Conservation (phyloP, 371 early-diverging fungal genomes). For the Mucor piriformis region DNA sequence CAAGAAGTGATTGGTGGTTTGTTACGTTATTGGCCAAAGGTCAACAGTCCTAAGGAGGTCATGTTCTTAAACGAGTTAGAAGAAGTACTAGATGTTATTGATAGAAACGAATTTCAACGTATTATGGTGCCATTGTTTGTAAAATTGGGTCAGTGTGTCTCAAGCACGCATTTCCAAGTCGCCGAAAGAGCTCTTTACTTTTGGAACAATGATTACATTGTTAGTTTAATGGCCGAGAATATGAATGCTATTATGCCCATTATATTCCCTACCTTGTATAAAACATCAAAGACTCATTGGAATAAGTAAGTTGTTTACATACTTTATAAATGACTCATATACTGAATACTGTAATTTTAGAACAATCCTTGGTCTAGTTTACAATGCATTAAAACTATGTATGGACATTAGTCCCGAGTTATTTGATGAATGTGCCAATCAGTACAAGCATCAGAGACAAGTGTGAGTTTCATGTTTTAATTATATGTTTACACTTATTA, state of each 20-base stretch:
- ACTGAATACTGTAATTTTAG: conserved; percentile 48
- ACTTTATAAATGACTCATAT: background rate
- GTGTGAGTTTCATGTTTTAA: conserved; percentile 54
- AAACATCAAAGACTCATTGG: conserved; percentile 96
- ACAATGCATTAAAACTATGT: conserved; percentile 92
- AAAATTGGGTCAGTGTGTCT: conserved; percentile 90
- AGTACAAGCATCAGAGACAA: conserved; percentile 82
- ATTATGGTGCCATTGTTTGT: conserved; percentile 90
- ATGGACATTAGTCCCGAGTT: conserved; percentile 94
- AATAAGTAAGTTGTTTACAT: conserved; percentile 72
- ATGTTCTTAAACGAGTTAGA: conserved; percentile 98
- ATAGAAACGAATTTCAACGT: conserved; percentile 86
- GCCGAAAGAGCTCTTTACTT: conserved; percentile 95
- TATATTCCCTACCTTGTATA: conserved; percentile 88
- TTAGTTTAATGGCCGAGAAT: conserved; percentile 90
- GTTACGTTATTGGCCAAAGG: conserved; percentile 96
- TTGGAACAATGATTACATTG: conserved; percentile 97
- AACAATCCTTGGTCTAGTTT: conserved; percentile 92
- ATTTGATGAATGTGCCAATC: conserved; percentile 90
- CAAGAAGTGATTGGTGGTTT: conserved; percentile 85
- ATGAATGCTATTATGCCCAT: conserved; percentile 88
- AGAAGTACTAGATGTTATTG: conserved; percentile 92
- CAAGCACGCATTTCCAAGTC: conserved; percentile 96
- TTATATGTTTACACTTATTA: too few relatives aligned
- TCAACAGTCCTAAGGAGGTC: conserved; percentile 96